A percentile compares a stretch with the other conserved stretches of the same genome.
Evolutionary conservation across 805 yeast genomes (phyloP).

Genomic region (Ogataea siamensis): DNA sequence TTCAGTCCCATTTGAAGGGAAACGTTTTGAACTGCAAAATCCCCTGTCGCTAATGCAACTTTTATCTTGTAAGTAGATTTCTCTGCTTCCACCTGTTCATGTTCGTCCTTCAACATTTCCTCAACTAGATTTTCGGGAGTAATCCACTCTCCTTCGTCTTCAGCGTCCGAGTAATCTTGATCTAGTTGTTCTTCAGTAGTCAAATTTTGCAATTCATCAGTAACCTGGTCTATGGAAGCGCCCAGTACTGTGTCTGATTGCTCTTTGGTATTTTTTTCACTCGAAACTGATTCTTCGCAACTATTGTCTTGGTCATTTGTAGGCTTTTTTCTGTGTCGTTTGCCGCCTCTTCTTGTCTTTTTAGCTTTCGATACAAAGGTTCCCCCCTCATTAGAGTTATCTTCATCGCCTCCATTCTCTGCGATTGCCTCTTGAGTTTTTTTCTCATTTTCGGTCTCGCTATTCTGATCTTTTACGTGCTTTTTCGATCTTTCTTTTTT

Average conservation of each 20-base stretch:
- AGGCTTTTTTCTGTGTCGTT: conserved; percentile 56
- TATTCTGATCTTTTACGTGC: conserved; percentile 8
- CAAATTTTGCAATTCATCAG: conserved; percentile 1
- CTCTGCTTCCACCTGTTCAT: conserved; percentile 51
- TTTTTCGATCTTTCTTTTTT: conserved; percentile 28
- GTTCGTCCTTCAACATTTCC: conserved; percentile 64
- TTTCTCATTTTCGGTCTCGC: conserved; percentile 3
- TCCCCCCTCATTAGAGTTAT: conserved; percentile 16
- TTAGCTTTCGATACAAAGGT: too few species aligned
- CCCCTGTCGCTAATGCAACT: conserved; percentile 90
- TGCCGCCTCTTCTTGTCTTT: conserved; percentile 61
- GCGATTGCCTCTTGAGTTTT: conserved; percentile 7
- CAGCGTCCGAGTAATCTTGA: conserved; percentile 61
- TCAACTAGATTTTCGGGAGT: conserved; percentile 81
- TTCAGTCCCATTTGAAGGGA: conserved; percentile 87
- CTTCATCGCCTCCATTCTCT: conserved; percentile 4
- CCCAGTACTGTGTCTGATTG: too few species aligned
- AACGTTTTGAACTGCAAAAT: conserved; percentile 96
- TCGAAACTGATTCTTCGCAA: too few species aligned
- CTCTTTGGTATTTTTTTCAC: too few species aligned
- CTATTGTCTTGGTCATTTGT: conserved; percentile 4
- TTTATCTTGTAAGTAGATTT: conserved; percentile 42
- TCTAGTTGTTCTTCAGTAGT: conserved; percentile 22
- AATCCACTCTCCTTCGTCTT: conserved; percentile 89
- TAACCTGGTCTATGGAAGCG: too few species aligned